Conservation (phyloP, 1,284 basidiomycete species). For the Ganoderma resinaceum region DNA sequence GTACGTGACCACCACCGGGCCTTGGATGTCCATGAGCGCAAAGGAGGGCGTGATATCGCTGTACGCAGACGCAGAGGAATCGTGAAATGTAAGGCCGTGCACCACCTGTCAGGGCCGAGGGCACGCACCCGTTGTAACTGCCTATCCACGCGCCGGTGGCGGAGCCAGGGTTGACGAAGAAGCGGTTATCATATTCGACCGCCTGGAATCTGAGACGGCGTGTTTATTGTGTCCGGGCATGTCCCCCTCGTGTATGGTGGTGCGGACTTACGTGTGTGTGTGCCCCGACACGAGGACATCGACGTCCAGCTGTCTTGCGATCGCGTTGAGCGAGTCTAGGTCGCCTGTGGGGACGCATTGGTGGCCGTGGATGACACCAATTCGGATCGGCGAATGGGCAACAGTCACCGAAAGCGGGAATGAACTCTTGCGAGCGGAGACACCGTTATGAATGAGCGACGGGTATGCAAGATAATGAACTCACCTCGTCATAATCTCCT, state of each 20-base stretch:
- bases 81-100: neutral
- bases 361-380: conserved; percentile 95
- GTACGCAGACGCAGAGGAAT: neutral
- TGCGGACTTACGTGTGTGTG: conserved; percentile 83
- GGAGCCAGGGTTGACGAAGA: conserved; percentile 97
- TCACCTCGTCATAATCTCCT: conserved; percentile 96
- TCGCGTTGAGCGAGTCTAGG: conserved; percentile 84
- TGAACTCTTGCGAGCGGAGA: conserved; percentile 52
- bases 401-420: conserved; percentile 89
- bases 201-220: conserved; percentile 81
- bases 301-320: conserved; percentile 96
- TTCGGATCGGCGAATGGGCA: conserved; percentile 86
- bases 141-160: conserved; percentile 96
- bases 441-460: neutral
- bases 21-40: conserved; percentile 95
- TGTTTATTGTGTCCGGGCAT: neutral
- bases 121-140: conserved; percentile 66
- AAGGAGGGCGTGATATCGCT: conserved; percentile 83
- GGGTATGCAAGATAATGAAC: conserved; percentile 22
- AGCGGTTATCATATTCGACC: conserved; percentile 88
- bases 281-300: conserved; percentile 95
- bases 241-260: neutral
- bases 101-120: neutral
- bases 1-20: conserved; percentile 93
- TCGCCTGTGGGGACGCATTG: conserved; percentile 95